Conservation (phyloP, 331 rosid genomes). For the Quercus lobata region DNA sequence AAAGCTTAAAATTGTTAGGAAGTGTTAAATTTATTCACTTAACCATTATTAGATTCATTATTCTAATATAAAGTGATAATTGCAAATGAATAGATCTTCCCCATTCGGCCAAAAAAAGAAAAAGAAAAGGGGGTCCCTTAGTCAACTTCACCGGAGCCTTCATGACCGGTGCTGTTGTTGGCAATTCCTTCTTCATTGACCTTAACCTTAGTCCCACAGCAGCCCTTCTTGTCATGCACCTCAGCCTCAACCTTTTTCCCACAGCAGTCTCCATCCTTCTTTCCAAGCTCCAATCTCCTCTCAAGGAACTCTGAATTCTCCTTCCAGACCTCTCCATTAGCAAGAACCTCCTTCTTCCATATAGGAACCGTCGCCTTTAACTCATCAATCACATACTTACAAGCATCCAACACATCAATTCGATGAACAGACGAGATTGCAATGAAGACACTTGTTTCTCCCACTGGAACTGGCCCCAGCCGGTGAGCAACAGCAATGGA, state of each 20-base stretch:
- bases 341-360: constrained; percentile 94
- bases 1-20: no score
- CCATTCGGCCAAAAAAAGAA: no score
- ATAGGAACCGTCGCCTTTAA: constrained; percentile 83
- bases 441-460: constrained; percentile 67
- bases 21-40: no score
- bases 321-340: constrained; percentile 96
- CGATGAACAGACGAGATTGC: constrained; percentile 74
- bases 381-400: constrained; percentile 80
- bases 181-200: constrained; percentile 18
- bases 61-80: no score
- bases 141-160: no score
- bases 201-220: constrained; percentile 63
- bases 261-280: constrained; percentile 24
- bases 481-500: constrained; percentile 84
- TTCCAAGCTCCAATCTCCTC: constrained; percentile 56
- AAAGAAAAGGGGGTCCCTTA: no score
- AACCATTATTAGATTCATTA: background rate
- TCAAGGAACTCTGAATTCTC: constrained; percentile 82
- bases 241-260: constrained; percentile 20
- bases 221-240: constrained; percentile 34
- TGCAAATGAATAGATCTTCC: no score
- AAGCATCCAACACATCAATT: constrained; percentile 74
- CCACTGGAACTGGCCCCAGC: constrained; percentile 75
- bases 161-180: background rate